Conservation (phyloP, 495 filamentous ascomycete species). For the Neurospora discreta region DNA sequence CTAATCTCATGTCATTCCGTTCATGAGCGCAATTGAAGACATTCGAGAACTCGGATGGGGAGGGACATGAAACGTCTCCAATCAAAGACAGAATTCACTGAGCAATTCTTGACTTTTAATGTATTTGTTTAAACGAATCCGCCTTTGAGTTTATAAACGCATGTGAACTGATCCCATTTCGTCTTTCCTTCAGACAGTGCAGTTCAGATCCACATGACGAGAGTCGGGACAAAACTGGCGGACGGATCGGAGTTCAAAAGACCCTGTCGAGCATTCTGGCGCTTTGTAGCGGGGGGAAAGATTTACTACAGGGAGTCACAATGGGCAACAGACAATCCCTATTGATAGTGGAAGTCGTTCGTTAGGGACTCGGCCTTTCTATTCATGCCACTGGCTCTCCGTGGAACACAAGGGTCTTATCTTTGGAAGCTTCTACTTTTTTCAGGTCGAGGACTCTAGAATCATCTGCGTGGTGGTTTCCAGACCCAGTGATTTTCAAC, state of each 20-base stretch:
- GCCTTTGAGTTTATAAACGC: not conserved
- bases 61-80: not conserved
- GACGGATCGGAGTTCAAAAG: not conserved
- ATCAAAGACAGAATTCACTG: not conserved
- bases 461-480: not conserved
- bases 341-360: not conserved
- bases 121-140: not conserved
- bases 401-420: not conserved
- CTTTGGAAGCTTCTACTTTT: not conserved
- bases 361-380: not conserved
- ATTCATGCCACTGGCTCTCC: not conserved
- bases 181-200: not conserved
- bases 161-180: not conserved
- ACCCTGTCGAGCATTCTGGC: not conserved
- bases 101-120: not conserved
- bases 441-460: not conserved
- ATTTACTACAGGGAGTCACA: not conserved
- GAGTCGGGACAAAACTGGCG: not conserved
- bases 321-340: not conserved
- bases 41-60: not conserved
- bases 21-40: not conserved
- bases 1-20: not conserved
- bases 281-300: not conserved
- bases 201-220: too few species aligned
- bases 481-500: not conserved